Conservation (phyloP, 1,284 basidiomycete species). For the Acaromyces ingoldii region DNA sequence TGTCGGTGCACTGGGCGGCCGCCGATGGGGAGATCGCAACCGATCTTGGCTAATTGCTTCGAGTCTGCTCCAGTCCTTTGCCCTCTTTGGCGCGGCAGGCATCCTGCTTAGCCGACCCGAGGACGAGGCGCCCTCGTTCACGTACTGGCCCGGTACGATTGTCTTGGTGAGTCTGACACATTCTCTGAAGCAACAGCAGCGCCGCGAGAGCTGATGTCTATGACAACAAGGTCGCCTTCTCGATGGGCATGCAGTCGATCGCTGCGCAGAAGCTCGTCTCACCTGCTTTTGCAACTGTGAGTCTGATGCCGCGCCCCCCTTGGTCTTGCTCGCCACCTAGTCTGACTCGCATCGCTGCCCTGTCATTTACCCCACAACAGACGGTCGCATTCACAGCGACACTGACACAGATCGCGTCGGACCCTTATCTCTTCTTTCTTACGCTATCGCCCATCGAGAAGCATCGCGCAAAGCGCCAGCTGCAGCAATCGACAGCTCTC, state of each 20-base stretch:
- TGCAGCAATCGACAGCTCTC: not conserved
- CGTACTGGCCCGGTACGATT: conserved; percentile 31
- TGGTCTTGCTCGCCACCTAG: not conserved
- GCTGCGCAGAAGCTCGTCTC: conserved; percentile 36
- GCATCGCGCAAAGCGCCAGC: not conserved
- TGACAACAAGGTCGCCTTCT: conserved; percentile 18
- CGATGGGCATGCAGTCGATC: conserved; percentile 40
- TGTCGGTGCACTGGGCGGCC: conserved; percentile 18
- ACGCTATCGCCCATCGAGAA: conserved; percentile 10
- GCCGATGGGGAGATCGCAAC: conserved; percentile 24
- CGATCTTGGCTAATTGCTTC: conserved; percentile 25
- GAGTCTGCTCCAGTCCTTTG: conserved; percentile 26
- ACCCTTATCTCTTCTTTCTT: conserved; percentile 38
- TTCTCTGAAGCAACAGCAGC: too few relatives aligned
- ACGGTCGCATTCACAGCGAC: conserved; percentile 45
- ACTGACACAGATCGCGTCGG: conserved; percentile 36
- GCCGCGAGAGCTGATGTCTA: too few relatives aligned
- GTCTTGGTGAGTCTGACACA: conserved; percentile 10
- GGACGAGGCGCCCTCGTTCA: conserved; percentile 26
- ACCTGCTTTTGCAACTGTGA: conserved; percentile 31
- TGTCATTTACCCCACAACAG: not conserved
- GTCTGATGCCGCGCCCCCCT: not conserved
- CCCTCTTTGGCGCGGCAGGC: conserved; percentile 15
- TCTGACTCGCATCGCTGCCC: not conserved
- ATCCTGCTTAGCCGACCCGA: conserved; percentile 33